Evolutionary conservation across 2,329 filamentous ascomycete species (phyloP).

Genomic region (Arthroderma sp.): DNA sequence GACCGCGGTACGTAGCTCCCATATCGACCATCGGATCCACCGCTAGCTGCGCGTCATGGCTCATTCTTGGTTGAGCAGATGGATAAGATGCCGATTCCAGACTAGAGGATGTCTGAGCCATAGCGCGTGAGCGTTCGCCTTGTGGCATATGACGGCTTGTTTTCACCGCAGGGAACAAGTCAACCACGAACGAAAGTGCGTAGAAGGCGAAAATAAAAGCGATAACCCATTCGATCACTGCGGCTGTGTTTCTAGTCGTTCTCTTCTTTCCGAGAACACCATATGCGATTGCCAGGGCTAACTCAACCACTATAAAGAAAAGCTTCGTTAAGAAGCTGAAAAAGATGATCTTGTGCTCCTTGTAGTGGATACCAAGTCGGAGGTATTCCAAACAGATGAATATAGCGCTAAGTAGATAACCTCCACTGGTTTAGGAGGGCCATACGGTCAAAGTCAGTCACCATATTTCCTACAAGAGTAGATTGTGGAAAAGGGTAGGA

Average conservation of each 20-base stretch:
- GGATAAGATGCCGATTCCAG: background rate
- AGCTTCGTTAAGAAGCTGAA: constrained; percentile 82
- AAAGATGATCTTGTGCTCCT: constrained; percentile 56
- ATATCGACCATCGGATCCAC: constrained; percentile 28
- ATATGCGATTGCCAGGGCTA: constrained; percentile 58
- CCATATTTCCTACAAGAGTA: background rate
- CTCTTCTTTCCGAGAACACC: constrained; percentile 40
- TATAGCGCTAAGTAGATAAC: constrained; percentile 73
- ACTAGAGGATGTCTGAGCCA: constrained; percentile 13
- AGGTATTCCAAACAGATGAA: constrained; percentile 88
- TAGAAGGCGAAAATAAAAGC: constrained; percentile 82
- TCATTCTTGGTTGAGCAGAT: constrained; percentile 13
- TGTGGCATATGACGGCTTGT: constrained; percentile 42
- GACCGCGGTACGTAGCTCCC: constrained; percentile 17
- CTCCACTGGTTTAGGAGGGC: constrained; percentile 34
- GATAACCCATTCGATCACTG: constrained; percentile 68
- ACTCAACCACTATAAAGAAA: constrained; percentile 66
- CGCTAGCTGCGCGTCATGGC: constrained; percentile 28
- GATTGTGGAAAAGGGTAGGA: background rate
- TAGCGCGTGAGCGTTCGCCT: constrained; percentile 24
- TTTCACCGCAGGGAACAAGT: constrained; percentile 66
- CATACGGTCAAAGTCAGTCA: background rate
- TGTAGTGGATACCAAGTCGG: constrained; percentile 67
- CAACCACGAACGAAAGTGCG: constrained; percentile 72
- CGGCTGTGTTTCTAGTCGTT: constrained; percentile 51